A percentile compares a stretch with the other conserved stretches of the same genome.
Evolutionary conservation across 2,329 filamentous ascomycete species (phyloP).

Genomic region (Seiridium cupressi): DNA sequence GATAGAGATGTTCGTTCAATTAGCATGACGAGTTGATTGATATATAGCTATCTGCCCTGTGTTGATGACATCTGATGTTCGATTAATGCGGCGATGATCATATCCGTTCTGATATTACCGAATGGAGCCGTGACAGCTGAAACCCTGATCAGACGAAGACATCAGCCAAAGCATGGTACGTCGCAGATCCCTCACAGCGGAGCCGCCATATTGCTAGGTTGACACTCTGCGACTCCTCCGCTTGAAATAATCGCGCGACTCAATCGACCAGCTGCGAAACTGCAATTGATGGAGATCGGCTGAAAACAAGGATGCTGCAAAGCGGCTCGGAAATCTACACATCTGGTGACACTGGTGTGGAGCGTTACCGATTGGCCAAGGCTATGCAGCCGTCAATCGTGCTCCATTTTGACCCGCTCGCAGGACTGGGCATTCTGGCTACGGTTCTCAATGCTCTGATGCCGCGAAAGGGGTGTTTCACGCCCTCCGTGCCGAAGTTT

Average conservation of each 20-base stretch:
- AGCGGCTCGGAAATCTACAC: background rate
- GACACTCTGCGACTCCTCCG: too few species aligned
- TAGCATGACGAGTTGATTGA: background rate
- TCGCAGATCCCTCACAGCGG: conserved; percentile 6
- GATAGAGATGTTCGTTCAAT: background rate
- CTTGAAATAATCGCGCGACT: too few species aligned
- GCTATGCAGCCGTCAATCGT: background rate
- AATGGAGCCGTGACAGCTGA: background rate
- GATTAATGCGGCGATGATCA: background rate
- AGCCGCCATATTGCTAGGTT: background rate
- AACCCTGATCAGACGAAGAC: conserved; percentile 4
- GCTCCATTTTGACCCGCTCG: background rate
- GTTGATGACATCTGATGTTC: background rate
- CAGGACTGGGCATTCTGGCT: background rate
- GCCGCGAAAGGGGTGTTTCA: too few species aligned
- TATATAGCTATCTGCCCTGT: background rate
- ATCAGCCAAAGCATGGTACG: conserved; percentile 4
- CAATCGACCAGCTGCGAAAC: background rate
- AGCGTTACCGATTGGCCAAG: background rate
- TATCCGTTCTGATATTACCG: background rate
- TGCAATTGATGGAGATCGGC: background rate
- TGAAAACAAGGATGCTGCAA: background rate
- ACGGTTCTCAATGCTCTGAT: too few species aligned
- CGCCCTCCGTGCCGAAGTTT: too few species aligned
- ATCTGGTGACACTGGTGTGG: background rate